A percentile compares a stretch with the other conserved stretches of the same genome.
These are phyloP conservation scores for Goniomonas avonlea DNA, from an alignment of 78 protist genomes.

Conservation along the genomic window DNA sequence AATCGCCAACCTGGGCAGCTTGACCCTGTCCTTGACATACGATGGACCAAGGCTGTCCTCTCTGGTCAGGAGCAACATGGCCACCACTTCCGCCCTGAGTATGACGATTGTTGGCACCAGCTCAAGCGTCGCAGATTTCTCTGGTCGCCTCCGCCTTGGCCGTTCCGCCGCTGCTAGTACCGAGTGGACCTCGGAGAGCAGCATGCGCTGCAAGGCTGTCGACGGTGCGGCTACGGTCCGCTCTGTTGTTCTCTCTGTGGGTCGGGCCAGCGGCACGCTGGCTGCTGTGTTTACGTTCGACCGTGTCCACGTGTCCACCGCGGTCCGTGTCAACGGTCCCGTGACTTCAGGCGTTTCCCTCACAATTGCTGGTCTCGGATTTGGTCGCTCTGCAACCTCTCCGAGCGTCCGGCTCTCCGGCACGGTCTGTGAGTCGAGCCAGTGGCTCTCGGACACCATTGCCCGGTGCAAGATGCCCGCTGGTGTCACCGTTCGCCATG, in stretches of 20 bases:
- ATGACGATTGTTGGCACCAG: too few species aligned
- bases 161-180: background rate
- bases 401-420: background rate
- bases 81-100: too few species aligned
- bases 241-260: background rate
- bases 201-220: conserved; percentile 5
- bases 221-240: background rate
- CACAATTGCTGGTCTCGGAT: background rate
- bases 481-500: too few species aligned
- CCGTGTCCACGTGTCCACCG: background rate
- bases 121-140: too few species aligned
- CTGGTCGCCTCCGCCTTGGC: background rate
- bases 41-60: too few species aligned
- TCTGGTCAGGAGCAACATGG: too few species aligned
- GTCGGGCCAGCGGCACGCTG: background rate
- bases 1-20: too few species aligned
- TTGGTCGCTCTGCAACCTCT: background rate
- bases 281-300: background rate
- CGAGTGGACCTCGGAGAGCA: conserved; percentile 6
- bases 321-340: background rate
- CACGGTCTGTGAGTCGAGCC: background rate
- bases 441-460: background rate
- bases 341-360: background rate
- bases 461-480: too few species aligned
- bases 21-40: too few species aligned